phyloP scores from a whole-genome alignment of 2,329 filamentous ascomycete genomes.

The Aspergillus luchuensis region DNA sequence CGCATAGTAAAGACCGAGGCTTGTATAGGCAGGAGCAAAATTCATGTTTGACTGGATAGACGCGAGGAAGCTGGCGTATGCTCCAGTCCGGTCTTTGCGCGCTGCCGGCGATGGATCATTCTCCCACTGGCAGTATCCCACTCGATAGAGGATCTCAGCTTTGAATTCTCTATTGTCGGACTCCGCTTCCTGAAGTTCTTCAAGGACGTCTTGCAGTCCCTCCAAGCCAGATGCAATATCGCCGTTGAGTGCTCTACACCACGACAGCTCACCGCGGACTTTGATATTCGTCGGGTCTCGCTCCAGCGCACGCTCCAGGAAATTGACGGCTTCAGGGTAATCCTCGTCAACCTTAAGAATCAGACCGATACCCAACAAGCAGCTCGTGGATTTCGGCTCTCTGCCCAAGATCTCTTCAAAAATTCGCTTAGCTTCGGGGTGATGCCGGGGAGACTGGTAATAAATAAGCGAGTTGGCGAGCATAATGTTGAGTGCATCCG shows the following conservation, averaged over 20 bases:
- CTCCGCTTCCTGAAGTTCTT: constrained; percentile 64
- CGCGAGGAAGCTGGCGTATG: constrained; percentile 80
- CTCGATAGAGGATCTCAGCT: constrained; percentile 80
- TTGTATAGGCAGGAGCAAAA: constrained; percentile 88
- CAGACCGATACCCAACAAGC: constrained; percentile 84
- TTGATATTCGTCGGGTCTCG: constrained; percentile 74
- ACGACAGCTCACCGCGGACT: constrained; percentile 83
- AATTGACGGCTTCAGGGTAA: constrained; percentile 77
- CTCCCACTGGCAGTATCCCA: constrained; percentile 87
- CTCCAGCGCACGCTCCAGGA: constrained; percentile 72
- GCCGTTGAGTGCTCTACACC: constrained; percentile 84
- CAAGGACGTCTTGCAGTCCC: constrained; percentile 71
- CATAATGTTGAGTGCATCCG: constrained; percentile 72
- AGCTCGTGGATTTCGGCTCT: constrained; percentile 74
- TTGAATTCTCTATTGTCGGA: constrained; percentile 69
- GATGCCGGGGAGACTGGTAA: constrained; percentile 85
- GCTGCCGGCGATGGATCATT: constrained; percentile 71
- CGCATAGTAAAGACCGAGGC: constrained; percentile 83
- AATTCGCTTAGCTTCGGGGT: constrained; percentile 80
- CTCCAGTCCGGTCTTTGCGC: constrained; percentile 76
- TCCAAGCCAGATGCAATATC: constrained; percentile 68
- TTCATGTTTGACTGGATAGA: constrained; percentile 85
- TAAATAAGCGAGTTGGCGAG: constrained; percentile 88
- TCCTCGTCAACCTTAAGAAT: constrained; percentile 94
- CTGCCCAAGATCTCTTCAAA: constrained; percentile 80